Conservation (phyloP, 352 stramenopile species). For the Phytophthora sp. region DNA sequence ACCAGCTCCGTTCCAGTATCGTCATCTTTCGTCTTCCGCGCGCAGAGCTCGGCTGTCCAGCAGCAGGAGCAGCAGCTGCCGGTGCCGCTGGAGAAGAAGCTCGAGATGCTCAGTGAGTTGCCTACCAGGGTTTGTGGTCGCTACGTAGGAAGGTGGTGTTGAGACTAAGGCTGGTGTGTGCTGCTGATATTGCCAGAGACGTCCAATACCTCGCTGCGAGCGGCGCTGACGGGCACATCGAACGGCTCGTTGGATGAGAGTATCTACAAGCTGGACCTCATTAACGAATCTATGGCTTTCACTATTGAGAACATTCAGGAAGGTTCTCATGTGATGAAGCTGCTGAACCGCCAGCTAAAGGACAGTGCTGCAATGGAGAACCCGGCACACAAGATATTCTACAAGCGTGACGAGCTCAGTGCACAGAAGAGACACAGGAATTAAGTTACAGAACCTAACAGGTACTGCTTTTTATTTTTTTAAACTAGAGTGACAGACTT, state of each 20-base stretch:
- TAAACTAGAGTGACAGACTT: no score
- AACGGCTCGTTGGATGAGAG: slow-evolving; percentile 48
- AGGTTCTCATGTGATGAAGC: slow-evolving; percentile 70
- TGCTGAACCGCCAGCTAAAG: slow-evolving; percentile 71
- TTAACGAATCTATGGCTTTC: slow-evolving; percentile 83
- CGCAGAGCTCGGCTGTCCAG: slow-evolving; percentile 32
- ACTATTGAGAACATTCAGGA: slow-evolving; percentile 86
- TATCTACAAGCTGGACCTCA: slow-evolving; percentile 78
- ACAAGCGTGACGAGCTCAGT: slow-evolving; percentile 23
- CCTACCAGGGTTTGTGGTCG: no score
- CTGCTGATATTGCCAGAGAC: slow-evolving; percentile 36
- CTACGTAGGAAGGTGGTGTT: no score
- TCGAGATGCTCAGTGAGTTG: slow-evolving; percentile 31
- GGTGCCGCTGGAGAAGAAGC: slow-evolving; percentile 27
- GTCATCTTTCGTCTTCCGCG: slow-evolving; percentile 48
- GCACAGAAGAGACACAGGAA: not conserved
- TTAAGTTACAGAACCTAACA: no score
- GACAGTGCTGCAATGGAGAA: slow-evolving; percentile 58
- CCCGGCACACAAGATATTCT: slow-evolving; percentile 40
- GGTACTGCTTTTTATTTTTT: no score
- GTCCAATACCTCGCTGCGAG: slow-evolving; percentile 51
- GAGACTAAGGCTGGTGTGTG: slow-evolving; percentile 1
- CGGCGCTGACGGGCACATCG: slow-evolving; percentile 38
- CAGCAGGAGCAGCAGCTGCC: slow-evolving; percentile 19
- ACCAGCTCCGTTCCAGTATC: slow-evolving; percentile 51